Base-by-base conservation (phyloP, 768 basidiomycete species). In the Lyophyllum decastes region DNA sequence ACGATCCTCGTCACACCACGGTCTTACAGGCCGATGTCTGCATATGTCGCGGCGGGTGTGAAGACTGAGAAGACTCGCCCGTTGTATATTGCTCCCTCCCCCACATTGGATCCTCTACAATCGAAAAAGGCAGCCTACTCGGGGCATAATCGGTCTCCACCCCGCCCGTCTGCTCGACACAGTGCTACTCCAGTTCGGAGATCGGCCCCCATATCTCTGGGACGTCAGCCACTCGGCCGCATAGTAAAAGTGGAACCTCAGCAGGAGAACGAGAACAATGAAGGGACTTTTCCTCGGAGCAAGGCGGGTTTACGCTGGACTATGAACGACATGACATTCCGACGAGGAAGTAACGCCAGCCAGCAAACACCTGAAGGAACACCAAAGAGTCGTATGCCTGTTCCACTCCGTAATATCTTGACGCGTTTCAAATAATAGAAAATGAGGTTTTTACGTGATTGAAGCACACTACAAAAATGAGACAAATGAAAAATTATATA, bases 361-460 rank as follows among this genome's bases (percentile, higher is more conserved):
- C 63, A 61, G 38, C 25, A 43, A 34, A 55, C 52, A 16, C 57
- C 52, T 19, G 55, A 57, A 46, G 61, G 55, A 44, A 53, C 68
- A 12, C 70, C 70, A 53, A 76, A 75, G 63, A 80, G 75, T 63
- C 73, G 78, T 8, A 76, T 80, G 75, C 79, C 77, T 24, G 69
- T 75, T 19, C 78, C 79, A 33, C 70, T 82, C 38, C 74, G 76
- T 27, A 79, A 74, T 63, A 79, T 82, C 47, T 68, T 82, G 47
- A 79, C 77, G 34, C 68, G 77, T 25, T 80, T 81, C 66, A 80
- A 80, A 61, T 79, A 60, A 69, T 45, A 45, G 34, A 11, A 19
- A 41, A 4, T n/a, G 17, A 41, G 6, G n/a, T n/a, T n/a, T n/a
- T n/a, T n/a, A n/a, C n/a, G n/a, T n/a, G n/a, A n/a, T n/a, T n/a